Percentiles rank a stretch among this genome's conserved stretches.
Conservation (phyloP, 148 eudicot species). For the Mesembryanthemum crystallinum region DNA sequence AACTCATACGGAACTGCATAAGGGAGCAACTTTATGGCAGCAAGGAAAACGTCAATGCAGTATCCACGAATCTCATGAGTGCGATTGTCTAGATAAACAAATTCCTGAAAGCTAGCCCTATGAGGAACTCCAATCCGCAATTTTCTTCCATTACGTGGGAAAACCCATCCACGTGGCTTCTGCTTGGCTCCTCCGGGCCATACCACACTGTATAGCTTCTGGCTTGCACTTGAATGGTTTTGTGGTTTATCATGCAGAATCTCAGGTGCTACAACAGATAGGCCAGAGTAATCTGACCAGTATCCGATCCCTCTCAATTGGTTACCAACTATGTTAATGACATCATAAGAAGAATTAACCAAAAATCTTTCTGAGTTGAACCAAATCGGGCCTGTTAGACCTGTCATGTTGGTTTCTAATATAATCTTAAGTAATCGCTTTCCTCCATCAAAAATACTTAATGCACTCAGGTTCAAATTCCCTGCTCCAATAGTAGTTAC, state of each 20-base stretch:
- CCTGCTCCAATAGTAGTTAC: constrained; percentile 36
- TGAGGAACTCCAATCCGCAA: constrained; percentile 44
- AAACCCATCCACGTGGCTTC: constrained; percentile 49
- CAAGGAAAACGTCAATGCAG: constrained; percentile 47
- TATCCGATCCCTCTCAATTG: constrained; percentile 37
- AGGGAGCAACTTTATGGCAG: constrained; percentile 42
- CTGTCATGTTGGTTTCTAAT: constrained; percentile 34
- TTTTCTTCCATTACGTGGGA: constrained; percentile 37
- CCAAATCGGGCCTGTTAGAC: constrained; percentile 38
- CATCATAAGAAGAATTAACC: constrained; percentile 42
- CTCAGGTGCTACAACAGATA: constrained; percentile 44
- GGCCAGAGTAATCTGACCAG: constrained; percentile 53
- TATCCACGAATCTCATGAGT: constrained; percentile 33
- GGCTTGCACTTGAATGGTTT: constrained; percentile 34
- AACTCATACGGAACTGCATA: constrained; percentile 43
- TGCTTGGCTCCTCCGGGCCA: constrained; percentile 47
- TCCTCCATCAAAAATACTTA: constrained; percentile 57
- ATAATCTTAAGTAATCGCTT: constrained; percentile 32
- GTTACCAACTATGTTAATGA: constrained; percentile 38
- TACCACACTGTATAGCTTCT: constrained; percentile 33
- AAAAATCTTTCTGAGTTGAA: constrained; percentile 26
- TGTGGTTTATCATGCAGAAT: constrained; percentile 25
- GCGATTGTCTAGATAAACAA: constrained; percentile 31
- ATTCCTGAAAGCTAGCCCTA: constrained; percentile 41
- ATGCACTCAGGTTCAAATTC: constrained; percentile 37